phyloP scores from a whole-genome alignment of 2,329 filamentous ascomycete genomes.

The Talaromyces sp. region DNA sequence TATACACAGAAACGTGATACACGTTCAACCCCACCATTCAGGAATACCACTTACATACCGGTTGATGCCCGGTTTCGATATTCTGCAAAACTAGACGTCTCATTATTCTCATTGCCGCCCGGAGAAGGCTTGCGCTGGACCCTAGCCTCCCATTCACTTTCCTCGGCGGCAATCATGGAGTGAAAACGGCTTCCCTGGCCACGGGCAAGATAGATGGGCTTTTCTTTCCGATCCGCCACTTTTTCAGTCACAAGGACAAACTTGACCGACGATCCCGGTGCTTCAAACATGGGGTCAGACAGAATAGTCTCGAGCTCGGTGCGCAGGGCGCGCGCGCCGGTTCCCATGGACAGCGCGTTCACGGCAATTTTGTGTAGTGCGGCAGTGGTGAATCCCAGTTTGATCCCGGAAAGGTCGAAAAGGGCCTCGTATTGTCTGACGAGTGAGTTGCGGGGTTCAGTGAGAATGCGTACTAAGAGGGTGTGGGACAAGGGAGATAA shows the following conservation, averaged over 20 bases:
- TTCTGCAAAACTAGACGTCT: conserved; percentile 38
- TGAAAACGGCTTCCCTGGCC: conserved; percentile 50
- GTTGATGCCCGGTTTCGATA: conserved; percentile 29
- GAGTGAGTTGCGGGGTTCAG: conserved; percentile 84
- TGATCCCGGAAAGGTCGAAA: conserved; percentile 73
- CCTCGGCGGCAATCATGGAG: conserved; percentile 47
- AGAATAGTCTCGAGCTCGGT: conserved; percentile 77
- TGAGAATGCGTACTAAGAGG: conserved; percentile 78
- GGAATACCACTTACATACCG: neutral
- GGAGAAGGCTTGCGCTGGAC: conserved; percentile 13
- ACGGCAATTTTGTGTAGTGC: conserved; percentile 78
- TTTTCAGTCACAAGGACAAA: conserved; percentile 70
- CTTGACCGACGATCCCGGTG: conserved; percentile 61
- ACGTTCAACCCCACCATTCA: neutral
- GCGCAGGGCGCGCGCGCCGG: conserved; percentile 73
- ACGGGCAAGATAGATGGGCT: conserved; percentile 48
- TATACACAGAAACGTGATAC: neutral
- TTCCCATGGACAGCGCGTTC: conserved; percentile 63
- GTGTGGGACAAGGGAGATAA: conserved; percentile 68
- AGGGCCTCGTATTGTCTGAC: conserved; percentile 84
- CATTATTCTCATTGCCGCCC: conserved; percentile 13
- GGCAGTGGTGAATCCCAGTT: conserved; percentile 75
- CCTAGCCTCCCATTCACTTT: conserved; percentile 47
- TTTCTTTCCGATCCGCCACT: conserved; percentile 59
- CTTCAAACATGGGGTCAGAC: conserved; percentile 76